These are phyloP conservation scores for Macrophomina phaseolina DNA, from an alignment of 2,329 filamentous ascomycete species.

Conservation along the genomic window DNA sequence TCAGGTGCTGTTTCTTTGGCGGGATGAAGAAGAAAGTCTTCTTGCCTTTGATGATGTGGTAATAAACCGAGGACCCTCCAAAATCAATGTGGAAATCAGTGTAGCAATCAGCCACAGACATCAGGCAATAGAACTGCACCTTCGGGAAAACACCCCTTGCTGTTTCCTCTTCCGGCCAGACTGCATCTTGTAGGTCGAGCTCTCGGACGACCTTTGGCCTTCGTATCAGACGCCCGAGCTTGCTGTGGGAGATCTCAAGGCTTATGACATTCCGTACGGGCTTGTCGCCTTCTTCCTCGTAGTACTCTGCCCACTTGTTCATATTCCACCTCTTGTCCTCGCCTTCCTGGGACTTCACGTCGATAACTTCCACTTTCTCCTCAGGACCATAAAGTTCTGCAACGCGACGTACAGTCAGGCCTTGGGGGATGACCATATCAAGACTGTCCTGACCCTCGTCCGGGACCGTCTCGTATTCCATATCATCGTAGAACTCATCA, in stretches of 20 bases:
- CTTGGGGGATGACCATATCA: slow-evolving; percentile 71
- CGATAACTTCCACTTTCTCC: slow-evolving; percentile 69
- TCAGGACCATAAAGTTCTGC: slow-evolving; percentile 68
- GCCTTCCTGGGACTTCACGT: slow-evolving; percentile 72
- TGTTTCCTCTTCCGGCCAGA: slow-evolving; percentile 60
- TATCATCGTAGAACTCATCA: slow-evolving; percentile 44
- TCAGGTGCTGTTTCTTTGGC: slow-evolving; percentile 70
- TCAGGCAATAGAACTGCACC: slow-evolving; percentile 72
- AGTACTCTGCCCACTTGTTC: slow-evolving; percentile 70
- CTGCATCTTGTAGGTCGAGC: slow-evolving; percentile 62
- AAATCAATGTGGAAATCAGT: slow-evolving; percentile 77
- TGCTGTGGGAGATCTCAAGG: slow-evolving; percentile 69
- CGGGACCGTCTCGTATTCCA: slow-evolving; percentile 55
- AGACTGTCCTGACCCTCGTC: slow-evolving; percentile 69
- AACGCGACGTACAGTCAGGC: slow-evolving; percentile 67
- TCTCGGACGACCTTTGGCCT: slow-evolving; percentile 70
- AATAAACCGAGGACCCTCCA: slow-evolving; percentile 72
- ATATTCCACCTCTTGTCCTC: slow-evolving; percentile 70
- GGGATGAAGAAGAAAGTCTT: slow-evolving; percentile 77
- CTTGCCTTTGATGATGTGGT: slow-evolving; percentile 71
- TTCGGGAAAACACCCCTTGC: slow-evolving; percentile 64
- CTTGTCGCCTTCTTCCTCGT: slow-evolving; percentile 67
- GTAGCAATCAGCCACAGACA: slow-evolving; percentile 74
- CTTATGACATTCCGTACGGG: slow-evolving; percentile 72
- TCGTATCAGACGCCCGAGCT: slow-evolving; percentile 65